phyloP scores from a whole-genome alignment of 768 basidiomycete species.

The Tylopilus subfusipes region DNA sequence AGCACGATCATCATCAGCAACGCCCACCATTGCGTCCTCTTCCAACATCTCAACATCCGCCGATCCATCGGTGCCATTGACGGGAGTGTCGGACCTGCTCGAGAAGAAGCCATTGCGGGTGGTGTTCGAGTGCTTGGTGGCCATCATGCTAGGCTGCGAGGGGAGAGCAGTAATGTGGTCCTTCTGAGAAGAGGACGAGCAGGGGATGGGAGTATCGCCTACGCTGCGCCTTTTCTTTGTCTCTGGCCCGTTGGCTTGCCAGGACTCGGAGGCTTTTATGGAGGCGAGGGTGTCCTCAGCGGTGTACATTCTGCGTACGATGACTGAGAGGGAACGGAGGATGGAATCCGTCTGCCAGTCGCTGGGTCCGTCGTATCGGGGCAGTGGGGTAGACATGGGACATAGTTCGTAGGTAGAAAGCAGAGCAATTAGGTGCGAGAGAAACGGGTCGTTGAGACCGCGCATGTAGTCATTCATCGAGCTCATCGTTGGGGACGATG shows the following conservation, averaged over 20 bases:
- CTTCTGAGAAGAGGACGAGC: constrained; percentile 27
- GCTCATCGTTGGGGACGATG: constrained; percentile 33
- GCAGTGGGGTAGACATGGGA: constrained; percentile 46
- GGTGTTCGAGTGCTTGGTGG: constrained; percentile 12
- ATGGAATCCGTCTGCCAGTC: constrained; percentile 61
- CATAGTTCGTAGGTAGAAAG: constrained; percentile 59
- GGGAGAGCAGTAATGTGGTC: constrained; percentile 8
- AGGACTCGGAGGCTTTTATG: constrained; percentile 38
- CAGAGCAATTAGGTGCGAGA: constrained; percentile 54
- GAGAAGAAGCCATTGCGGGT: constrained; percentile 22
- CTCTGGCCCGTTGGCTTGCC: constrained; percentile 36
- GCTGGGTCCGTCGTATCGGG: constrained; percentile 51
- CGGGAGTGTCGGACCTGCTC: constrained; percentile 20
- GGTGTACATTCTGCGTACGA: constrained; percentile 52
- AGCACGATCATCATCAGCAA: constrained; percentile 21
- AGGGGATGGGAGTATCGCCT: constrained; percentile 37
- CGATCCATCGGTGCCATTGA: constrained; percentile 8
- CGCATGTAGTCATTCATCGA: constrained; percentile 24
- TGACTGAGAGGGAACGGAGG: constrained; percentile 45
- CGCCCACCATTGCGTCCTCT: constrained; percentile 27
- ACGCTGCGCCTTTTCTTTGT: constrained; percentile 45
- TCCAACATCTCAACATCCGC: constrained; percentile 30
- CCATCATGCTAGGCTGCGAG: constrained; percentile 27
- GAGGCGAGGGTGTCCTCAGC: constrained; percentile 48
- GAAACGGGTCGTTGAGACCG: constrained; percentile 36